phyloP scores from a whole-genome alignment of 2,329 filamentous ascomycete genomes.

The Tolypocladium endophyticum region DNA sequence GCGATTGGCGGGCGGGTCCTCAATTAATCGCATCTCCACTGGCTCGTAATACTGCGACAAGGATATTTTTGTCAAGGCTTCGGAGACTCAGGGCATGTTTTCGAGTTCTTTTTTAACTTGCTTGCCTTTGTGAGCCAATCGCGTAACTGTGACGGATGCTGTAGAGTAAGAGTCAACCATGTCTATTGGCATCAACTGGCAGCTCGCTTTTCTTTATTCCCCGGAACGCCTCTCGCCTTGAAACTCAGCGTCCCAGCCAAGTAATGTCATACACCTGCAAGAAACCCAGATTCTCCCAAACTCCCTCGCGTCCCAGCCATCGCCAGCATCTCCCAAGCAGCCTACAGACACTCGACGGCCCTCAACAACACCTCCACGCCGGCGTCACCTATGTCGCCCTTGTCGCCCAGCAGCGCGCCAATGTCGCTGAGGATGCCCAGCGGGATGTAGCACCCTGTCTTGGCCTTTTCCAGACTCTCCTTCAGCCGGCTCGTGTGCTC shows the following conservation, averaged over 20 bases:
- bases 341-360: conserved; percentile 47
- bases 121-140: neutral
- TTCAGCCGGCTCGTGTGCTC: conserved; percentile 88
- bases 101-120: no score
- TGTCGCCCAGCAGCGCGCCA: conserved; percentile 59
- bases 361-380: conserved; percentile 49
- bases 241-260: neutral
- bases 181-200: neutral
- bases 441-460: conserved; percentile 70
- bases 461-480: conserved; percentile 75
- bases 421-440: conserved; percentile 84
- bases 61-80: no score
- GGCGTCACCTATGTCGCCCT: conserved; percentile 35
- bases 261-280: neutral
- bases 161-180: neutral
- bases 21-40: no score
- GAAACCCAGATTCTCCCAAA: neutral
- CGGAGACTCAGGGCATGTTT: no score
- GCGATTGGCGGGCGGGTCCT: no score
- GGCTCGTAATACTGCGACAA: no score
- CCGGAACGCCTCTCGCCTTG: neutral
- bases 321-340: neutral
- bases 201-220: neutral
- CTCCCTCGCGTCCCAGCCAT: neutral
- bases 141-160: neutral